Base-by-base conservation (phyloP, 2,329 filamentous ascomycete genomes). In the Colletotrichum limetticola region DNA sequence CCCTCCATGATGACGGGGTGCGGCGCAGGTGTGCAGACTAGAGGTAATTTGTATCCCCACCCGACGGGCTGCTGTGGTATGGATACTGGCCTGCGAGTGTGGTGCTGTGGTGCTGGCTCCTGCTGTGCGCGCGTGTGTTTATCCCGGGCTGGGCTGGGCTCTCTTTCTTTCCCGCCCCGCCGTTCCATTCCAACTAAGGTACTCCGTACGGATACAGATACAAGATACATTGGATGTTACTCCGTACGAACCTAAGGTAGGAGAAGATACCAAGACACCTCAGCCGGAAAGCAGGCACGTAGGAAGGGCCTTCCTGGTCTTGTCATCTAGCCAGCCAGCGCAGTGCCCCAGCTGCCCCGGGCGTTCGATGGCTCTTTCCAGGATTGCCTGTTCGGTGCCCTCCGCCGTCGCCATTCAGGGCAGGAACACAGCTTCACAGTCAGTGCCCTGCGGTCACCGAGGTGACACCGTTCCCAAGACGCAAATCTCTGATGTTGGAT, bases 1-100 rank as follows among this genome's bases (percentile, higher is more conserved):
- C 66, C 71, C 71, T 71, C 71, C 60, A 73, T 70, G 71, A 73
- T 66, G 66, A 73, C 71, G 71, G 71, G 55, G 55, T 62, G 69
- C 69, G 42, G 46, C 28, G 56, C 53, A 56, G 62, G 52, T 69
- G 52, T 69, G 66, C 35, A 63, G 24, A 30, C 49, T 56, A 49
- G 52, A 49, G 42, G 16, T 42, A 56, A 37, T 56, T 65, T 55
- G 70, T 70, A 70, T n/a, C 55, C 42, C 55, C n/a, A 22, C 58
- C 28, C 53, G 52, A 37, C 52, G 28, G 52, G 64, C 52, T 35
- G 37, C 55, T 53, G 59, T 59, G 32, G 56, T 26, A 26, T 26
- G 26, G 26, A 26, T 26, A 26, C 26, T 26, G 26, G 26, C 26
- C 26, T 26, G 26, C 26, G 26, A 26, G 26, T 26, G 26, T 56